Percentiles rank a stretch among this genome's conserved stretches.
Evolutionary conservation across 1,284 basidiomycete species (phyloP).

Genomic region (Ganoderma leucocontextum): DNA sequence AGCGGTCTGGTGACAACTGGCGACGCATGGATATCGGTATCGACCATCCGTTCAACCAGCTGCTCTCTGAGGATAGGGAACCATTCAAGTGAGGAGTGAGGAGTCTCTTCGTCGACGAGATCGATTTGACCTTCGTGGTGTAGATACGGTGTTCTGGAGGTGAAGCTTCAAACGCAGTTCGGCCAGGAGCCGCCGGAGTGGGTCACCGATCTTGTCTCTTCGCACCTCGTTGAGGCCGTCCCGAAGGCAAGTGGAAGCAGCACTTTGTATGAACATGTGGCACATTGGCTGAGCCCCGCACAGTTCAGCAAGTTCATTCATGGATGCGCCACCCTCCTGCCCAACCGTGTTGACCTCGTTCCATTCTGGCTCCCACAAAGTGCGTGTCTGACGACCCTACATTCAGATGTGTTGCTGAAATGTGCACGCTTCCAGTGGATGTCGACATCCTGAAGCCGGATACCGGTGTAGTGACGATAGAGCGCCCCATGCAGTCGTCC

Average conservation of each 20-base stretch:
- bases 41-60: slow-evolving; percentile 88
- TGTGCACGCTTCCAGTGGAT: slow-evolving; percentile 70
- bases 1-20: slow-evolving; percentile 90
- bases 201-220: slow-evolving; percentile 95
- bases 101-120: background rate
- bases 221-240: slow-evolving; percentile 93
- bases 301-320: slow-evolving; percentile 92
- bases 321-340: slow-evolving; percentile 93
- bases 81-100: slow-evolving; percentile 80
- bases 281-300: slow-evolving; percentile 16
- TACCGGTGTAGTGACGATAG: slow-evolving; percentile 78
- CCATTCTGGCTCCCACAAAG: slow-evolving; percentile 99
- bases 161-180: slow-evolving; percentile 96
- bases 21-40: slow-evolving; percentile 94
- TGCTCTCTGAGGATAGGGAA: slow-evolving; percentile 86
- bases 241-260: slow-evolving; percentile 61
- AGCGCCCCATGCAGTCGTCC: slow-evolving; percentile 67
- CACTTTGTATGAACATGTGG: slow-evolving; percentile 48
- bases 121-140: background rate
- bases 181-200: slow-evolving; percentile 97
- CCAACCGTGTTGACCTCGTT: slow-evolving; percentile 95
- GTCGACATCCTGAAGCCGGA: slow-evolving; percentile 92
- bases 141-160: slow-evolving; percentile 91
- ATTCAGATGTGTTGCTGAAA: background rate
- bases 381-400: slow-evolving; percentile 47